Base-by-base conservation (phyloP, 495 filamentous ascomycete genomes). In the Astrocystis sublimbata region DNA sequence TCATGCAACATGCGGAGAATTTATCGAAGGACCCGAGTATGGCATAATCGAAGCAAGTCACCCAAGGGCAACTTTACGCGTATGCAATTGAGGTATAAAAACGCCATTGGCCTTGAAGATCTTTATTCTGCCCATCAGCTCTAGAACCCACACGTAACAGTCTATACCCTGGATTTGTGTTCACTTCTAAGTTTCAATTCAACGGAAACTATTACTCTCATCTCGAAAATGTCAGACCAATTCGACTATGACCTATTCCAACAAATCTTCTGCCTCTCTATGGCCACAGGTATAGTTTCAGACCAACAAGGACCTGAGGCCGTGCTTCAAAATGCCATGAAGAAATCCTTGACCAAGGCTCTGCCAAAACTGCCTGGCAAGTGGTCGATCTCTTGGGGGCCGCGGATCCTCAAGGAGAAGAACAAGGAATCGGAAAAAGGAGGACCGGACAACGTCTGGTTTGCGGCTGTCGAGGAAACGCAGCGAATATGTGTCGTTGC, bases 241-340 rank as follows among this genome's bases (percentile, higher is more conserved):
- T 56, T 8, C 53, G 15, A 42, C 28, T 56, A 56, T 38, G 31
- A 56, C 38, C 24, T 56, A 17, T 56, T 56, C 38, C 53, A 56
- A 31, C 53, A 56, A 19, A 43, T 56, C 6, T 56, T 42, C 36
- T 42, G 35, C 53, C 38, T 56, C 6, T 43, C 53, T 56, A 43
- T 56, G 36, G 23, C 17, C 13, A 30, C 53, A 15, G 38, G 38
- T 21, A 30, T 56, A 13, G 38, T 42, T 41, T 43, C 53, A 7
- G 15, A 31, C 6, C 1, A 4, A 13, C 12, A 56, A 35, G 53
- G 6, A 19, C 0, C 24, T 2, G 53, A 56, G 30, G n/a, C 12
- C 13, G 13, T 1, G 23, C 35, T 56, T 5, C 53, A 56, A 13
- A 26, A 19, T 23, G 13, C 7, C n/a, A n/a, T 56, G 38, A 42